A percentile compares a stretch with the other conserved stretches of the same genome.
Evolutionary conservation across 169 alveolate species (phyloP).

Genomic region (Babesia bigemina): DNA sequence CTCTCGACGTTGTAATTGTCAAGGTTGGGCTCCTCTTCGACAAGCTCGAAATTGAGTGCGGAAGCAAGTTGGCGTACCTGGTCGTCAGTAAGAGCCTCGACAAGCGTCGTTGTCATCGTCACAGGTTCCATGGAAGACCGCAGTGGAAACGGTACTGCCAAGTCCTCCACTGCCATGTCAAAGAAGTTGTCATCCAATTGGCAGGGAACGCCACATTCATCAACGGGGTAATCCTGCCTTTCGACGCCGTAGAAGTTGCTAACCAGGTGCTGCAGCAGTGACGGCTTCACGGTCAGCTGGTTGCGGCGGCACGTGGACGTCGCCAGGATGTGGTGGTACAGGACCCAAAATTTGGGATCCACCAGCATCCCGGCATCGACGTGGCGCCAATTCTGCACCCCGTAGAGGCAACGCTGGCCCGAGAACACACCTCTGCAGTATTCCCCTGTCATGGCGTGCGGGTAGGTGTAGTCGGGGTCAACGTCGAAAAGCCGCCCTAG

Average conservation of each 20-base stretch:
- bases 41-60: slow-evolving; percentile 1
- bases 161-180: slow-evolving; percentile 11
- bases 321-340: slow-evolving; percentile 47
- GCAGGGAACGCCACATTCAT: not conserved
- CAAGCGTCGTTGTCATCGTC: slow-evolving; percentile 8
- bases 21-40: not conserved
- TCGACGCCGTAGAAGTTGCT: slow-evolving; percentile 42
- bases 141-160: not conserved
- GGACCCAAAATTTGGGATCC: slow-evolving; percentile 53
- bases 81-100: slow-evolving; percentile 27
- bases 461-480: slow-evolving; percentile 3
- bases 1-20: not conserved
- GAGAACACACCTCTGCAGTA: slow-evolving; percentile 37
- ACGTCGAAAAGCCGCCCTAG: slow-evolving; percentile 5
- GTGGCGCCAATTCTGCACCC: slow-evolving; percentile 65
- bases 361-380: slow-evolving; percentile 27
- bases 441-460: not conserved
- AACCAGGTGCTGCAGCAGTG: slow-evolving; percentile 53
- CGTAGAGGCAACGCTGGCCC: slow-evolving; percentile 35
- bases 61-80: slow-evolving; percentile 22
- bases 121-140: not conserved
- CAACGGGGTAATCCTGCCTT: not conserved
- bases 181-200: slow-evolving; percentile 15
- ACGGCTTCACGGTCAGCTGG: slow-evolving; percentile 31
- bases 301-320: slow-evolving; percentile 38